Conservation (phyloP, 192 early-diverging fungal species). For the Gigaspora rosea region DNA sequence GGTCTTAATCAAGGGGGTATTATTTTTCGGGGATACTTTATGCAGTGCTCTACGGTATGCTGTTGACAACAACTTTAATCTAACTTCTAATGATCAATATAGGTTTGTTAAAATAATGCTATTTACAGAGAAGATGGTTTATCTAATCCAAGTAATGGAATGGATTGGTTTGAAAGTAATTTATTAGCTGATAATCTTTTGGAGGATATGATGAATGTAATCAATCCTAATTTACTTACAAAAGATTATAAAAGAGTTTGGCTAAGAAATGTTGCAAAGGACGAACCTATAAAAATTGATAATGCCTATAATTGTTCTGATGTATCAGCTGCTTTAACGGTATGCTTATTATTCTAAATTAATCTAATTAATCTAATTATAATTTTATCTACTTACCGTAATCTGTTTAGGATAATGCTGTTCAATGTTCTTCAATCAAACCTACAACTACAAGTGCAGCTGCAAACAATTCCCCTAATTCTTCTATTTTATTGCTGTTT, state of each 20-base stretch:
- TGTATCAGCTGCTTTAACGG: slow-evolving; percentile 36
- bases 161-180: slow-evolving; percentile 73
- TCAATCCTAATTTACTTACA: slow-evolving; percentile 58
- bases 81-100: slow-evolving; percentile 47
- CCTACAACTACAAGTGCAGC: too few relatives aligned
- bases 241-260: slow-evolving; percentile 56
- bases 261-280: slow-evolving; percentile 70
- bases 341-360: slow-evolving; percentile 4
- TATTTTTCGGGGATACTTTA: too few relatives aligned
- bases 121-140: slow-evolving; percentile 72
- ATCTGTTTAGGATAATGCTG: too few relatives aligned
- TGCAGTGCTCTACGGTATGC: too few relatives aligned
- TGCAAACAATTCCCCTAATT: too few relatives aligned
- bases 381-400: too few relatives aligned
- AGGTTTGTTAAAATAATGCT: slow-evolving; percentile 65
- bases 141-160: slow-evolving; percentile 60
- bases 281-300: slow-evolving; percentile 51
- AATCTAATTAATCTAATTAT: neutral
- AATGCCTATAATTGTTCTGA: slow-evolving; percentile 58
- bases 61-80: slow-evolving; percentile 59
- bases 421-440: too few relatives aligned
- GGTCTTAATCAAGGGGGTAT: too few relatives aligned
- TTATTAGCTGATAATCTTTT: slow-evolving; percentile 68
- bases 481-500: too few relatives aligned
- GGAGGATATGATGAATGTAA: slow-evolving; percentile 68